Base-by-base conservation (phyloP, 2,329 filamentous ascomycete genomes). In the Cercospora brassicicola region DNA sequence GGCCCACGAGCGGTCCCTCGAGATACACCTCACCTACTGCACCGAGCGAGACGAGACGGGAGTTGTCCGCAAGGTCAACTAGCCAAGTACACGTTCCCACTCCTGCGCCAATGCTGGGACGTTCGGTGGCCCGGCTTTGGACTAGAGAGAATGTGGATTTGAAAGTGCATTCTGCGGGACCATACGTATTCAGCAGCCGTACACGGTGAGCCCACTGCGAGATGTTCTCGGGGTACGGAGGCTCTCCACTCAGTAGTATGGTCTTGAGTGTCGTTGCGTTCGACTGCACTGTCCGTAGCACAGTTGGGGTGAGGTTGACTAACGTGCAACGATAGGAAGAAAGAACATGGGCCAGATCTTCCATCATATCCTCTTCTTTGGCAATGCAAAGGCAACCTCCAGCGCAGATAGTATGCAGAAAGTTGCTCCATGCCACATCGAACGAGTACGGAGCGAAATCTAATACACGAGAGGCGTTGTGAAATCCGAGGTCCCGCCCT, bases 301-400 rank as follows among this genome's bases (percentile, higher is more conserved):
- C 81, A 0, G 86, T 81, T 1, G 87, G 85, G 0, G 88, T 89
- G 73, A 88, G 81, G 70, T 85, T 82, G 0, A 83, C 83, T 80
- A 84, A 4, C 80, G 79, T 36, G 89, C 85, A 0, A 23, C 51
- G 36, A 23, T 56, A 61, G 1, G 31, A 26, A 11, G 33, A 55
- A 28, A 69, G 59, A 20, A 82, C 83, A 2, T 81, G 82, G 1
- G 80, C 78, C 6, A 89, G 78, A 63, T 88, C 83, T 59, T 84
- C 81, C 36, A 84, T 75, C 8, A 85, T 81, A 45, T 88, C 85
- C 1, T 82, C 76, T 0, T 85, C 53, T n/a, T 8, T 53, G 26
- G 53, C 67, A 61, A 65, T 36, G 48, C 59, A 74, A 23, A 67
- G 67, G 65, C 62, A 68, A 59, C 64, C 69, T 61, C 72, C 66